Conservation (phyloP, 768 basidiomycete species). For the Podaxis sp. region DNA sequence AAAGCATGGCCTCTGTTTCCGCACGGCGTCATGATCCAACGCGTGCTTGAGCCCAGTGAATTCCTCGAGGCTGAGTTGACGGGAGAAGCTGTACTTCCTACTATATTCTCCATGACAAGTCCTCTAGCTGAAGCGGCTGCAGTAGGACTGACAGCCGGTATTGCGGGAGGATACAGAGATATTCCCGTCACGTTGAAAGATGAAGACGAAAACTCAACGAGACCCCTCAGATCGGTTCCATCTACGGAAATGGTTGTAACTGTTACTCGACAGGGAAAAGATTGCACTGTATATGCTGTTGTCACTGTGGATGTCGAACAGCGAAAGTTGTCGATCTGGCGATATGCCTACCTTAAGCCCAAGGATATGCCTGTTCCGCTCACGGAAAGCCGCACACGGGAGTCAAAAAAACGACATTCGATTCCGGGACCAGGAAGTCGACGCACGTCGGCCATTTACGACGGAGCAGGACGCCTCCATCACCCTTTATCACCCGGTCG, state of each 20-base stretch:
- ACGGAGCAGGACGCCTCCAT: constrained; percentile 28
- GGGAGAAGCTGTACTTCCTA: constrained; percentile 69
- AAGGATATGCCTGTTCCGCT: constrained; percentile 30
- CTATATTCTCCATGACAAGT: constrained; percentile 74
- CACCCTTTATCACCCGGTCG: constrained; percentile 34
- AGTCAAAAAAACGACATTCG: constrained; percentile 37
- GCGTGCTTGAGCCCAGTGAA: constrained; percentile 65
- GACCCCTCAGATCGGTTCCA: constrained; percentile 50
- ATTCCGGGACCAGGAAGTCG: constrained; percentile 30
- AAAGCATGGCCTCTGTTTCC: constrained; percentile 77
- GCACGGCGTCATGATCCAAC: constrained; percentile 76
- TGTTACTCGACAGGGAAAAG: constrained; percentile 33
- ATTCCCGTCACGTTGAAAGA: constrained; percentile 40
- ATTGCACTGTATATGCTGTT: constrained; percentile 40
- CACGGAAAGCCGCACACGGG: constrained; percentile 12
- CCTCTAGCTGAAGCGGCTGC: constrained; percentile 72
- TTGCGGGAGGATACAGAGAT: constrained; percentile 41
- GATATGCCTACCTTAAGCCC: constrained; percentile 63
- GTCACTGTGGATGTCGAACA: constrained; percentile 57
- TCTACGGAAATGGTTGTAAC: constrained; percentile 62
- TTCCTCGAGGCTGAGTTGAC: constrained; percentile 59
- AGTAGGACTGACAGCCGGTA: constrained; percentile 62
- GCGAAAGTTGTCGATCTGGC: constrained; percentile 60
- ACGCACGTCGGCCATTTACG: constrained; percentile 35
- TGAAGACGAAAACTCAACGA: constrained; percentile 47